Percentiles rank a stretch among this genome's conserved stretches.
Evolutionary conservation across 1,139 yeast species (phyloP).

Genomic region (Suhomyces anneliseae): DNA sequence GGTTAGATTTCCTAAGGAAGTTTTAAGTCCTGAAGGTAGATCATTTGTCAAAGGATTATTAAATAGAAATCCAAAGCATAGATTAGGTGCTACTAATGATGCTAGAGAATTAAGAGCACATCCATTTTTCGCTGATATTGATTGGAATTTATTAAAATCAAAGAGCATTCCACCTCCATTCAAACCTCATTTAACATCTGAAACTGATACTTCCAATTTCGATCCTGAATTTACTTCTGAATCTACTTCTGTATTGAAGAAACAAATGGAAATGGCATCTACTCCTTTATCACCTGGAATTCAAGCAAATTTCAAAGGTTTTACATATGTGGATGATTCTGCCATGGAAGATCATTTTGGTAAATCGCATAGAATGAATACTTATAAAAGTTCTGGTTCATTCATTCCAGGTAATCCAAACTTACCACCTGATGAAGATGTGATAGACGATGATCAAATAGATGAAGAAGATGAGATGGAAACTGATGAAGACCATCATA

Average conservation of each 20-base stretch:
- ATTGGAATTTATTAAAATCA: conserved; percentile 76
- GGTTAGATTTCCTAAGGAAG: conserved; percentile 94
- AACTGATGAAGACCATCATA: conserved; percentile 48
- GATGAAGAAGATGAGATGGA: conserved; percentile 58
- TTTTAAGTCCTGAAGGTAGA: conserved; percentile 86
- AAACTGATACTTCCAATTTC: conserved; percentile 91
- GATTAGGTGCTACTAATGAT: conserved; percentile 87
- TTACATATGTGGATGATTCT: conserved; percentile 94
- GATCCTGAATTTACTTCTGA: conserved; percentile 97
- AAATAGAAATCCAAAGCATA: conserved; percentile 92
- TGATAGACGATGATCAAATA: conserved; percentile 70
- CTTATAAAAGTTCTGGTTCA: conserved; percentile 64
- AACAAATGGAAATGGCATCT: conserved; percentile 62
- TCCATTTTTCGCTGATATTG: conserved; percentile 85
- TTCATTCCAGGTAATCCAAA: conserved; percentile 78
- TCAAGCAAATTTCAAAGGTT: conserved; percentile 94
- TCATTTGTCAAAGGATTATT: conserved; percentile 91
- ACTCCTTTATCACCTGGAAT: conserved; percentile 92
- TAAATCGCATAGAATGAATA: conserved; percentile 44
- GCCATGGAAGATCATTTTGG: conserved; percentile 83
- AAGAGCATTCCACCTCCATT: conserved; percentile 97
- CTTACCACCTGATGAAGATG: conserved; percentile 80
- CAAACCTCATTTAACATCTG: conserved; percentile 88
- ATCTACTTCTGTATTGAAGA: conserved; percentile 75
- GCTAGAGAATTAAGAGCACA: conserved; percentile 91